These are phyloP conservation scores for Boletus nobilissimus DNA, from an alignment of 1,284 basidiomycete species.

Conservation along the genomic window DNA sequence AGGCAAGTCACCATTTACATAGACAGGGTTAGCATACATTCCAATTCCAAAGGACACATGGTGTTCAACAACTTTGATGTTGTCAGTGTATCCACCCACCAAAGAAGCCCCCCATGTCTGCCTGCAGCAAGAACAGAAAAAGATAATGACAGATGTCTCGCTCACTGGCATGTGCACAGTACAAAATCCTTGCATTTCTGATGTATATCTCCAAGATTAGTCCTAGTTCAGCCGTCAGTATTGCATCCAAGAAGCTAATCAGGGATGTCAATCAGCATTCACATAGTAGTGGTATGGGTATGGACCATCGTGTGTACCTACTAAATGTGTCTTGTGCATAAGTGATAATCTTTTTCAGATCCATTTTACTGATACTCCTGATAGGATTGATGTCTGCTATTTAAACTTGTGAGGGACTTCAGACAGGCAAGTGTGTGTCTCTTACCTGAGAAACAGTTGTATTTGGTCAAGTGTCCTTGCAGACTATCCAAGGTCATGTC, in stretches of 20 bases:
- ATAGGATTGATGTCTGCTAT: constrained; percentile 98
- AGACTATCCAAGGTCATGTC: constrained; percentile 61
- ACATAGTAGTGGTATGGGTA: not conserved
- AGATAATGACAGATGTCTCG: not conserved
- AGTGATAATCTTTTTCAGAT: constrained; percentile 94
- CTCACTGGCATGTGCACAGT: not conserved
- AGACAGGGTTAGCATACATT: too few species aligned
- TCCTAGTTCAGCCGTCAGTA: constrained; percentile 97
- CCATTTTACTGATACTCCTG: constrained; percentile 97
- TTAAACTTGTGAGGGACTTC: constrained; percentile 10
- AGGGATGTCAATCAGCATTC: not conserved
- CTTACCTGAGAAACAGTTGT: constrained; percentile 89
- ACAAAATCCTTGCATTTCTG: constrained; percentile 83
- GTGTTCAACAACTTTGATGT: too few species aligned
- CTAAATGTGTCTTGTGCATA: constrained; percentile 82
- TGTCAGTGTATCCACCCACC: too few species aligned
- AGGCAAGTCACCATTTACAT: too few species aligned
- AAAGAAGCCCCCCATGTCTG: constrained; percentile 81
- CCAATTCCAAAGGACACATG: too few species aligned
- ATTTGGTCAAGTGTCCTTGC: constrained; percentile 97
- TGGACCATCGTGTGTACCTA: constrained; percentile 57
- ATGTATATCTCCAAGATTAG: constrained; percentile 95
- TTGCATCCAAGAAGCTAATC: constrained; percentile 86
- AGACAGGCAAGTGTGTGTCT: not conserved
- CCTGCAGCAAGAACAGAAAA: constrained; percentile 55